A percentile compares a stretch with the other conserved stretches of the same genome.
These are phyloP conservation scores for Scutellaria minor DNA, from an alignment of 257 asterid species.

Conservation along the genomic window DNA sequence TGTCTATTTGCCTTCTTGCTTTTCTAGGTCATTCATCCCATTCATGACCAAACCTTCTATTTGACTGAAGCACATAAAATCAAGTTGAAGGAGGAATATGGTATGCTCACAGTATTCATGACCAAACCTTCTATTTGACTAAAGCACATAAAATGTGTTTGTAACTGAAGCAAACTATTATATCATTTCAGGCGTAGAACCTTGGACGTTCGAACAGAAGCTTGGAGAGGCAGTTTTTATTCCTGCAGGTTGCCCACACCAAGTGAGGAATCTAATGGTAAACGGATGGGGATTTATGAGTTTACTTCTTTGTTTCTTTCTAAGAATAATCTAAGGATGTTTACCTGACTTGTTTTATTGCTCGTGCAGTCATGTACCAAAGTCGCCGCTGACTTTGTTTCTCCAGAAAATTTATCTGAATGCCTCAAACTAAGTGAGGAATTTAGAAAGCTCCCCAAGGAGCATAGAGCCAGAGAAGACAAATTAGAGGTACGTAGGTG, in stretches of 20 bases:
- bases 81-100: slow-evolving; percentile 84
- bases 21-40: slow-evolving; percentile 84
- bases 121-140: slow-evolving; percentile 84
- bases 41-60: slow-evolving; percentile 91
- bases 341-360: slow-evolving; percentile 12
- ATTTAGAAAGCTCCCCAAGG: slow-evolving; percentile 81
- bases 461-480: slow-evolving; percentile 93
- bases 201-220: slow-evolving; percentile 92
- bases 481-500: slow-evolving; percentile 75
- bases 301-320: not conserved
- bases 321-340: not conserved
- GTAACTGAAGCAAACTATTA: slow-evolving; percentile 8
- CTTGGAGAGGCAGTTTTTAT: slow-evolving; percentile 95
- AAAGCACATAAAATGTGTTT: slow-evolving; percentile 46
- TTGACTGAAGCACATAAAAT: slow-evolving; percentile 71
- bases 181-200: slow-evolving; percentile 68
- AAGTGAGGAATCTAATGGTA: slow-evolving; percentile 96
- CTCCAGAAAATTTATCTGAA: slow-evolving; percentile 86
- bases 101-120: slow-evolving; percentile 60
- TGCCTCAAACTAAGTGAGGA: slow-evolving; percentile 80
- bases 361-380: slow-evolving; percentile 87
- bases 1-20: slow-evolving; percentile 6
- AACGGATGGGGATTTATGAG: not conserved
- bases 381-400: slow-evolving; percentile 91
- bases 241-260: slow-evolving; percentile 99